Percentiles rank a stretch among this genome's conserved stretches.
These are phyloP conservation scores for Carex parvula DNA, from an alignment of 176 grass and related monocot species.

Conservation along the genomic window DNA sequence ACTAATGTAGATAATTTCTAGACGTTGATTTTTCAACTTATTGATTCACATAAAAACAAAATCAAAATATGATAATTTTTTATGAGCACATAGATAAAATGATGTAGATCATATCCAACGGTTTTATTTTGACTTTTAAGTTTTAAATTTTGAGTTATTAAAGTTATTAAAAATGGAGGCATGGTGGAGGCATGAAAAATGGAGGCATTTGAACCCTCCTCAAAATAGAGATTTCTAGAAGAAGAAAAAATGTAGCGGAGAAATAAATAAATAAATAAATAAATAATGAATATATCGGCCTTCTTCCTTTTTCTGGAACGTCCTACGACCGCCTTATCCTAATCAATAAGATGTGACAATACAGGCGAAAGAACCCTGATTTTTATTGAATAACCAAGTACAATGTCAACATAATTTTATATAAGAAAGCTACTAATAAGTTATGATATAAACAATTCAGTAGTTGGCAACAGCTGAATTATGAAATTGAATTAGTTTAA, in stretches of 20 bases:
- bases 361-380: background rate
- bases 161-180: too few species aligned
- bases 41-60: too few species aligned
- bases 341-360: background rate
- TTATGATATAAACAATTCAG: background rate
- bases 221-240: background rate
- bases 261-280: background rate
- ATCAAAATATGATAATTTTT: too few species aligned
- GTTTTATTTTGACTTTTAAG: too few species aligned
- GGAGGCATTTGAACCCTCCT: too few species aligned
- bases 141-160: too few species aligned
- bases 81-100: too few species aligned
- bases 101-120: too few species aligned
- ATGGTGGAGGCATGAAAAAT: too few species aligned
- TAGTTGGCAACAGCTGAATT: background rate
- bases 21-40: too few species aligned
- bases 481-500: background rate
- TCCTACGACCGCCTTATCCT: background rate
- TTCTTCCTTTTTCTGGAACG: background rate
- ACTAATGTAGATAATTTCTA: too few species aligned
- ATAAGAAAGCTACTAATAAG: background rate
- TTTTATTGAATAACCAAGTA: background rate
- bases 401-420: background rate
- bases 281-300: background rate
- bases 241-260: background rate